Evolutionary conservation across 345 rosid genomes (phyloP), one percentile per base, ranked within the genome.

Genomic region (Cardamine occulta): DNA sequence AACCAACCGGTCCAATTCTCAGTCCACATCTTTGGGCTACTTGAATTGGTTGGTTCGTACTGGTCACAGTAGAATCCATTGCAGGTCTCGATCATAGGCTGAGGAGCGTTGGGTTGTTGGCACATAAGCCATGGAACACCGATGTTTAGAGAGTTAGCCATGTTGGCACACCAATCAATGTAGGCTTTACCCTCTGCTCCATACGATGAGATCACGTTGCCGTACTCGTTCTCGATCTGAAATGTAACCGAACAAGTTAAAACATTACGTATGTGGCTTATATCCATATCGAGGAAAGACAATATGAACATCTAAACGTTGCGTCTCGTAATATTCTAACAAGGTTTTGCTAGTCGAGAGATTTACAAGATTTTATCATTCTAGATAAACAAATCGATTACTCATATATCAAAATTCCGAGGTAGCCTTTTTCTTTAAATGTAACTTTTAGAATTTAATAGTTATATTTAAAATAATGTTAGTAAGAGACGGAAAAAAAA

Each of bases 81-180:
- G 70, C 88, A 84, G 3, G 91, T 78, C 45, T 82, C 80, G 6
- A 86, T 65, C 82, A 87, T 82, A 5, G 91, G 88, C 15, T 56
- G 7, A 7, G 98, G 96, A 34, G 95, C 95, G 24, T 86, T 73
- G 0, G 56, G 63, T 53, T 93, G 87, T 61, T 87, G 89, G 80
- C 98, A 93, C 93, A 88, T 88, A 18, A 93, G 80, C 97, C 97
- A 89, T 34, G 98, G 98, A 23, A 93, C 86, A 4, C 91, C 96
- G 8, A 87, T 83, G 51, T 86, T 58, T 17, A 79, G 83, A 0
- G 86, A 82, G 32, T 75, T 74, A 6, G 97, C 98, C 96, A 91
- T 83, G 19, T 80, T 77, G 0, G 93, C 87, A 51, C 91, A 89
- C 98, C 97, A 93, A 2, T 88, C 78, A 0, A 89, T 0, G 51